phyloP scores from a whole-genome alignment of 371 early-diverging fungal genomes.

The Mucor mucedo region DNA sequence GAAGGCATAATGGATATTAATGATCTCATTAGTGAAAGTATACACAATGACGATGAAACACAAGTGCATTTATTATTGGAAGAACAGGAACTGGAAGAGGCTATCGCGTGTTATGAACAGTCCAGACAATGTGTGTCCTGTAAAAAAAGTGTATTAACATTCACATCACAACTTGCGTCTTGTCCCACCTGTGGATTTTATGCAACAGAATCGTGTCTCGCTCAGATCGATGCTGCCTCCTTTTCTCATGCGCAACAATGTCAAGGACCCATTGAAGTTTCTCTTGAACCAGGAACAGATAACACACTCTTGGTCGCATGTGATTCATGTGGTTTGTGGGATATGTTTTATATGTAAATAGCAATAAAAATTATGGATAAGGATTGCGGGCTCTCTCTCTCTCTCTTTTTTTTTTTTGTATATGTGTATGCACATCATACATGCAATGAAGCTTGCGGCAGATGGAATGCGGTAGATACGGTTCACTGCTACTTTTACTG shows the following conservation, averaged over 20 bases:
- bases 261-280: conserved; percentile 8
- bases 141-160: neutral
- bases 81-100: conserved; percentile 5
- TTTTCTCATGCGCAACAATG: conserved; percentile 9
- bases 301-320: conserved; percentile 21
- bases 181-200: conserved; percentile 30
- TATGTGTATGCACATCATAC: neutral
- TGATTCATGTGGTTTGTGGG: conserved; percentile 27
- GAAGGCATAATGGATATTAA: conserved; percentile 27
- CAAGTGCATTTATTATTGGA: conserved; percentile 5
- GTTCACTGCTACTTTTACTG: too few species aligned
- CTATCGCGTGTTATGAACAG: conserved; percentile 8
- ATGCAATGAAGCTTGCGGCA: too few species aligned
- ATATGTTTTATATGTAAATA: conserved; percentile 29
- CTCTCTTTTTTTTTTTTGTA: neutral
- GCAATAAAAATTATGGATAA: neutral
- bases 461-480: too few species aligned
- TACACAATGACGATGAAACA: conserved; percentile 11
- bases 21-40: conserved; percentile 22
- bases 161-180: neutral
- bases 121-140: conserved; percentile 21
- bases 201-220: conserved; percentile 10
- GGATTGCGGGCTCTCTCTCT: neutral
- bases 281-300: conserved; percentile 26
- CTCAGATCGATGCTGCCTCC: neutral